A percentile compares a stretch with the other conserved stretches of the same genome.
Evolutionary conservation across 140 eudicot genomes (phyloP).

Genomic region (Artemisia princeps): DNA sequence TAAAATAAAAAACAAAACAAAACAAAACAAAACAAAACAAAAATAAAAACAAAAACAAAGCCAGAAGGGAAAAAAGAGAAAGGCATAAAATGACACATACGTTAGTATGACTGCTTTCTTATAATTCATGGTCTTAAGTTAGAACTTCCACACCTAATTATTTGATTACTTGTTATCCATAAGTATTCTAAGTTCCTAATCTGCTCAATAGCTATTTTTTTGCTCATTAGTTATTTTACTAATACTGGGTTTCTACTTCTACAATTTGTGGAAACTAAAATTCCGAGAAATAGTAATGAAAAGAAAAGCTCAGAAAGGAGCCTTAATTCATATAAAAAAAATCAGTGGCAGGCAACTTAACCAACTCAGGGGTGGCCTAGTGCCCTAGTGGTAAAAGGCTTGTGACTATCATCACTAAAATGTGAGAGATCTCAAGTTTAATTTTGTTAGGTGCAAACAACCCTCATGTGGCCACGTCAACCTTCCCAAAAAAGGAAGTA

Average conservation of each 20-base stretch:
- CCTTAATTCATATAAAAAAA: slow-evolving; percentile 2
- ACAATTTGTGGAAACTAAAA: not conserved
- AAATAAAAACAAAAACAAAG: too few relatives aligned
- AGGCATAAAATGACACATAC: too few relatives aligned
- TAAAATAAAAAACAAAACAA: too few relatives aligned
- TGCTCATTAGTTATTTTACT: not conserved
- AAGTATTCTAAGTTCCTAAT: not conserved
- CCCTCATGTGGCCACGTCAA: too few relatives aligned
- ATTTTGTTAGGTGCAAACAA: too few relatives aligned
- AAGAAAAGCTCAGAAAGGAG: not conserved
- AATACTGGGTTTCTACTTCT: not conserved
- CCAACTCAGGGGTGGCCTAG: too few relatives aligned
- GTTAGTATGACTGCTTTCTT: not conserved
- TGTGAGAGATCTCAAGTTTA: too few relatives aligned
- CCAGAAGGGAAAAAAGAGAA: too few relatives aligned
- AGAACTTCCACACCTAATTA: not conserved
- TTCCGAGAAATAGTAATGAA: not conserved
- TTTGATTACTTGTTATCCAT: not conserved
- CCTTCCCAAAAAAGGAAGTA: not conserved
- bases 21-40: too few relatives aligned
- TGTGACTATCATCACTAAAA: too few relatives aligned
- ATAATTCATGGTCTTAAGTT: not conserved
- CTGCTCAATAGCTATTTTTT: not conserved
- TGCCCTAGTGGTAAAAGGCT: too few relatives aligned
- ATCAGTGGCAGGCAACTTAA: not conserved